These are phyloP conservation scores for Diaporthe citri DNA, from an alignment of 2,329 filamentous ascomycete genomes.

Conservation along the genomic window DNA sequence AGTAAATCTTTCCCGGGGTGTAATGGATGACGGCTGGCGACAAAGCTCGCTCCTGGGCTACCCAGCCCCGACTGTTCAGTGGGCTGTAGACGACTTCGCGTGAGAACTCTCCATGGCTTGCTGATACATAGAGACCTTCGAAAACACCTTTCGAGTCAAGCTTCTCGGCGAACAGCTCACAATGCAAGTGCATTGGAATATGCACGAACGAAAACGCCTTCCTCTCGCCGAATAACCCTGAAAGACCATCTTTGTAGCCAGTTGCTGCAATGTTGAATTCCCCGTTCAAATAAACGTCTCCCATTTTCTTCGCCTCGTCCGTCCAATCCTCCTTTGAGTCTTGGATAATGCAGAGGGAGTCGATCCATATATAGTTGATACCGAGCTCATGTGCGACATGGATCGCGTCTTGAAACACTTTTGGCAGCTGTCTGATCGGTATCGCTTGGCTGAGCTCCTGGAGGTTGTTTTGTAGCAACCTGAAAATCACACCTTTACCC, in stretches of 20 bases:
- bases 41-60: slow-evolving; percentile 3
- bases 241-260: not conserved
- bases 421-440: not conserved
- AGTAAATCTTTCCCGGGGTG: not conserved
- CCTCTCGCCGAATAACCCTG: not conserved
- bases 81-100: not conserved
- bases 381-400: not conserved
- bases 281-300: not conserved
- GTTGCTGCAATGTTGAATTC: slow-evolving; percentile 8
- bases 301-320: not conserved
- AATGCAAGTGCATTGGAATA: not conserved
- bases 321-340: slow-evolving; percentile 12
- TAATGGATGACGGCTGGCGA: not conserved
- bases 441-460: not conserved
- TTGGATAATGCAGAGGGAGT: slow-evolving; percentile 15
- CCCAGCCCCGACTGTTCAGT: not conserved
- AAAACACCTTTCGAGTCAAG: not conserved
- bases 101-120: not conserved
- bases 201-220: not conserved
- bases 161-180: not conserved
- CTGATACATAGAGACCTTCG: not conserved
- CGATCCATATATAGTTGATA: slow-evolving; percentile 2
- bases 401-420: slow-evolving; percentile 6
- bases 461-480: not conserved
- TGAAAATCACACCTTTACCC: not conserved